Evolutionary conservation across 164 flowering plant species (phyloP).

Genomic region (Stephania cephalantha): DNA sequence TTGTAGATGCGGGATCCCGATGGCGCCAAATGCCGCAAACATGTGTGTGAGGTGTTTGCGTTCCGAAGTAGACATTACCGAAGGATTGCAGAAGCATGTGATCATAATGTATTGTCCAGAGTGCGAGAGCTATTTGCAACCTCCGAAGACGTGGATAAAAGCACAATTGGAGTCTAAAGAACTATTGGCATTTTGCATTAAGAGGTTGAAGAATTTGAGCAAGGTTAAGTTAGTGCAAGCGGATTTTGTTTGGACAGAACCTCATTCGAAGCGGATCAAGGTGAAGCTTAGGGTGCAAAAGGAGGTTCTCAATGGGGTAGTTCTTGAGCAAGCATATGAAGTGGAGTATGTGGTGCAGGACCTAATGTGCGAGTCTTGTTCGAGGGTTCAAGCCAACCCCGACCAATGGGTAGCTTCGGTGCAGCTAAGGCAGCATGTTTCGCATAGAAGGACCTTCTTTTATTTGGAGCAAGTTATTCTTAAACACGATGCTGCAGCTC

Average conservation of each 20-base stretch:
- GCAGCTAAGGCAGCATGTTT: slow-evolving; percentile 55
- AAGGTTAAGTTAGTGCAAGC: slow-evolving; percentile 45
- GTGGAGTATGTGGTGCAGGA: slow-evolving; percentile 60
- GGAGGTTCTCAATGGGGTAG: slow-evolving; percentile 54
- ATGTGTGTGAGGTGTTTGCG: slow-evolving; percentile 68
- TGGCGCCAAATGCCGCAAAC: slow-evolving; percentile 65
- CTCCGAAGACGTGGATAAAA: slow-evolving; percentile 59
- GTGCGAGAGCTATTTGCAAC: slow-evolving; percentile 46
- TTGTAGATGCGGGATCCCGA: slow-evolving; percentile 55
- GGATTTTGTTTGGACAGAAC: slow-evolving; percentile 63
- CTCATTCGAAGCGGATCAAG: slow-evolving; percentile 61
- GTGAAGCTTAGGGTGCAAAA: slow-evolving; percentile 49
- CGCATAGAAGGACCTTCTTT: slow-evolving; percentile 60
- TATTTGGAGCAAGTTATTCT: slow-evolving; percentile 61
- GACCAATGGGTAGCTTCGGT: slow-evolving; percentile 67
- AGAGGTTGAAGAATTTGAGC: slow-evolving; percentile 47
- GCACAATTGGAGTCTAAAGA: slow-evolving; percentile 52
- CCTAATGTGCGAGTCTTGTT: slow-evolving; percentile 54
- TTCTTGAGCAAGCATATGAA: slow-evolving; percentile 45
- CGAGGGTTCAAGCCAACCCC: slow-evolving; percentile 55
- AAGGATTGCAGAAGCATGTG: slow-evolving; percentile 48
- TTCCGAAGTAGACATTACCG: slow-evolving; percentile 61
- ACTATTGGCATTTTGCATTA: slow-evolving; percentile 52
- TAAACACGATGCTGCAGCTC: slow-evolving; percentile 53
- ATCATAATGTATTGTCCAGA: slow-evolving; percentile 46